Evolutionary conservation across 495 filamentous ascomycete genomes (phyloP).

Genomic region (Trichoderma orchidacearum): DNA sequence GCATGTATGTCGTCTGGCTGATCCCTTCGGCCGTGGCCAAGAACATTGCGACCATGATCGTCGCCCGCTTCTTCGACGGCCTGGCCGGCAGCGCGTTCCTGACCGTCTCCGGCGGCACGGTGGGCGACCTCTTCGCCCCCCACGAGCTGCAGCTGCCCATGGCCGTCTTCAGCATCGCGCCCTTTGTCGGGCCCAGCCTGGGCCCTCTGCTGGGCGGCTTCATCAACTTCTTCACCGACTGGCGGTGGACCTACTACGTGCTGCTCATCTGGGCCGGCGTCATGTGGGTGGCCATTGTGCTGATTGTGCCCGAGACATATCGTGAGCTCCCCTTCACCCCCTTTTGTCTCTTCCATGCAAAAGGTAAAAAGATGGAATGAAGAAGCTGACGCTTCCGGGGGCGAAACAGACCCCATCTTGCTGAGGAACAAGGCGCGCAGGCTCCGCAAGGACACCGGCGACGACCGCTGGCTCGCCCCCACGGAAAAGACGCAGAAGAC

Average conservation of each 20-base stretch:
- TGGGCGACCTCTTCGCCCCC: constrained; percentile 74
- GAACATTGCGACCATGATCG: constrained; percentile 72
- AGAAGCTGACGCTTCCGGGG: neutral
- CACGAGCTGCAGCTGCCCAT: constrained; percentile 53
- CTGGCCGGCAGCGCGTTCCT: constrained; percentile 79
- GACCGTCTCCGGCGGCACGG: constrained; percentile 79
- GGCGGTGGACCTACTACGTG: constrained; percentile 86
- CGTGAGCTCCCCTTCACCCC: constrained; percentile 25
- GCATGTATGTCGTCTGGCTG: constrained; percentile 69
- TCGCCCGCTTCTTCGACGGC: constrained; percentile 75
- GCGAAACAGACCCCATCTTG: constrained; percentile 38
- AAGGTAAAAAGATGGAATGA: neutral
- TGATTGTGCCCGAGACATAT: constrained; percentile 87
- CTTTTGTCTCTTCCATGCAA: neutral
- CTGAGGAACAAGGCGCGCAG: constrained; percentile 60
- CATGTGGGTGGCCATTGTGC: constrained; percentile 44
- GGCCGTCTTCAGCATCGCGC: constrained; percentile 59
- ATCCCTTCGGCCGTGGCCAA: constrained; percentile 78
- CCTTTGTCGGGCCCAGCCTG: constrained; percentile 56
- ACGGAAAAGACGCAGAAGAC: constrained; percentile 68
- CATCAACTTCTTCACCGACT: constrained; percentile 60
- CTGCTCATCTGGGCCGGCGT: constrained; percentile 68
- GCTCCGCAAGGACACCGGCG: constrained; percentile 63
- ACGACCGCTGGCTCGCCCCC: constrained; percentile 63
- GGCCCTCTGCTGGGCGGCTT: constrained; percentile 46